These are phyloP conservation scores for Mycena pura DNA, from an alignment of 768 basidiomycete species.

Conservation along the genomic window DNA sequence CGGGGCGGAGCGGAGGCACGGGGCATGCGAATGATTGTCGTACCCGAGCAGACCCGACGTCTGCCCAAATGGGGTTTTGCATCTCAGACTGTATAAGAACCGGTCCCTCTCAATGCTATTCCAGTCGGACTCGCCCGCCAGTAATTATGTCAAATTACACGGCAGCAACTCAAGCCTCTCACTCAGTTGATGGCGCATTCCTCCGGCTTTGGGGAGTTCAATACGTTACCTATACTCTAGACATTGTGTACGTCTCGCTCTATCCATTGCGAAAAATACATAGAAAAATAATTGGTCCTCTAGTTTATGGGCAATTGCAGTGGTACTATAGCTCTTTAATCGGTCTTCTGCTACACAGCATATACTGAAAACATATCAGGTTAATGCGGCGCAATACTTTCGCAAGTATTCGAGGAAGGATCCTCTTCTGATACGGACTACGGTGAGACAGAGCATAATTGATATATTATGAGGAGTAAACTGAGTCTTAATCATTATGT, in stretches of 20 bases:
- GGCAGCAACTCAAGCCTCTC: no score
- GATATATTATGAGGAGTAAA: background rate
- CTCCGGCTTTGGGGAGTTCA: background rate
- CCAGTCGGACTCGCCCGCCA: no score
- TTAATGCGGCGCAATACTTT: no score
- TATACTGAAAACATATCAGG: no score
- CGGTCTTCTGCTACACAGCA: slow-evolving; percentile 1
- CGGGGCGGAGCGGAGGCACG: no score
- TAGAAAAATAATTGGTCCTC: background rate
- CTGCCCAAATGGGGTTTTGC: no score
- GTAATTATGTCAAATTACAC: no score
- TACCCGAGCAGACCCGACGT: no score
- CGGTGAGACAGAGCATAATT: no score
- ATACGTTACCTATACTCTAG: background rate
- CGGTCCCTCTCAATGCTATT: no score
- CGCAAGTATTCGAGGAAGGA: background rate
- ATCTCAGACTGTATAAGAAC: no score
- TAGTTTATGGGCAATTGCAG: slow-evolving; percentile 1
- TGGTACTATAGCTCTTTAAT: background rate
- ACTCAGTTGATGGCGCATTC: background rate
- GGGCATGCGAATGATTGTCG: no score
- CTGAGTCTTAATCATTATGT: background rate
- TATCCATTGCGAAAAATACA: background rate
- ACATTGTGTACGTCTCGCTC: background rate
- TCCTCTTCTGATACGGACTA: background rate